Evolutionary conservation across 2,329 filamentous ascomycete species (phyloP).

Genomic region (Penicillium concentricum): DNA sequence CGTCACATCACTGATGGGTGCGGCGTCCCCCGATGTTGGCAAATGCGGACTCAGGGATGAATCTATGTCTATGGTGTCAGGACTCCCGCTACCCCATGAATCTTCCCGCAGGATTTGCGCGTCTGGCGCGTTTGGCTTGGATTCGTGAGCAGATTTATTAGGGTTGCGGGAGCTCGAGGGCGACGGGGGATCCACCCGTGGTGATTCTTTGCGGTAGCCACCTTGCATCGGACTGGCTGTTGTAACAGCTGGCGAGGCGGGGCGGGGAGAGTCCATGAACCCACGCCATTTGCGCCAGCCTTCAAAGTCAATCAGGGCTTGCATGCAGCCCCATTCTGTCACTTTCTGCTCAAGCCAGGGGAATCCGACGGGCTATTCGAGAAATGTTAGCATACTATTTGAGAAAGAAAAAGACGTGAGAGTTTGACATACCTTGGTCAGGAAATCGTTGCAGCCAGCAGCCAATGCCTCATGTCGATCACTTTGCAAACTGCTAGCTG

Average conservation of each 20-base stretch:
- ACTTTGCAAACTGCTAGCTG: conserved; percentile 89
- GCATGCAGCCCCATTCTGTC: conserved; percentile 99
- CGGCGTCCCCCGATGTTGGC: neutral
- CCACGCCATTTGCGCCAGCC: conserved; percentile 98
- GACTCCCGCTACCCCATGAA: conserved; percentile 33
- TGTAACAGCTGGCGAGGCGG: conserved; percentile 19
- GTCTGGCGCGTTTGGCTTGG: conserved; percentile 12
- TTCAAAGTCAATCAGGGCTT: conserved; percentile 96
- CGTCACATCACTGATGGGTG: neutral
- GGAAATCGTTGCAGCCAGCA: conserved; percentile 95
- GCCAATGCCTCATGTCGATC: conserved; percentile 93
- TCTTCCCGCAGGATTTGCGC: conserved; percentile 25
- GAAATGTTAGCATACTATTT: conserved; percentile 6
- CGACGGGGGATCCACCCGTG: conserved; percentile 13
- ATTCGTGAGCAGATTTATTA: conserved; percentile 12
- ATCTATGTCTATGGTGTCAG: conserved; percentile 22
- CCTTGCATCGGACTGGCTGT: conserved; percentile 31
- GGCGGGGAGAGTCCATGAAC: conserved; percentile 49
- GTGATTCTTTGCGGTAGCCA: conserved; percentile 14
- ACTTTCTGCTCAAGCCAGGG: conserved; percentile 97
- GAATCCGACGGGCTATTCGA: conserved; percentile 81
- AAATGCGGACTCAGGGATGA: conserved; percentile 23
- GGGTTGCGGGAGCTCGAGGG: conserved; percentile 16
- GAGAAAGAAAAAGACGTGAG: neutral
- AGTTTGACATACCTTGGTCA: conserved; percentile 74